Conservation (phyloP, 169 alveolate genomes). For the Cryptosporidium andersoni region DNA sequence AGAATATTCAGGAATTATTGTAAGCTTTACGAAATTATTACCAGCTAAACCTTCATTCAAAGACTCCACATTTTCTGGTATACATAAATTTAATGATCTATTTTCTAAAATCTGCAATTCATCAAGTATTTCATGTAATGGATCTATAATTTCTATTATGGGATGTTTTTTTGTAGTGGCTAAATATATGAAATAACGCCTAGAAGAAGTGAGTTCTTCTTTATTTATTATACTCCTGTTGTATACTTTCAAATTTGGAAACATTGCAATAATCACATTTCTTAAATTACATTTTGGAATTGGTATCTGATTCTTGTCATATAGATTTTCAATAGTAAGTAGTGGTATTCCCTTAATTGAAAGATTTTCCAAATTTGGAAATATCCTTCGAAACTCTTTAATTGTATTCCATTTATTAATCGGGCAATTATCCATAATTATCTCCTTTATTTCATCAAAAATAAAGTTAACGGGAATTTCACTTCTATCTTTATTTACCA, state of each 20-base stretch:
- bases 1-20: slow-evolving; percentile 23
- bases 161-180: slow-evolving; percentile 5
- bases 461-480: background rate
- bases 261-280: slow-evolving; percentile 27
- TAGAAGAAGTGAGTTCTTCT: slow-evolving; percentile 35
- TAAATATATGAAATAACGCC: slow-evolving; percentile 59
- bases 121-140: slow-evolving; percentile 24
- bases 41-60: background rate
- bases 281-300: slow-evolving; percentile 3
- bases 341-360: slow-evolving; percentile 18
- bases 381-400: slow-evolving; percentile 10
- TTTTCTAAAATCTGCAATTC: slow-evolving; percentile 11
- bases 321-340: background rate
- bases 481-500: no score
- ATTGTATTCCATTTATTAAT: slow-evolving; percentile 14
- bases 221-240: slow-evolving; percentile 37
- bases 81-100: background rate
- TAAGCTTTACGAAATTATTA: slow-evolving; percentile 26
- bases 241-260: slow-evolving; percentile 28
- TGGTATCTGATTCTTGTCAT: background rate
- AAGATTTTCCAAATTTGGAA: slow-evolving; percentile 43
- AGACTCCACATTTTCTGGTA: background rate
- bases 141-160: slow-evolving; percentile 10
- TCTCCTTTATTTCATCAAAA: slow-evolving; percentile 1
- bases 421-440: slow-evolving; percentile 31